These are phyloP conservation scores for Psilocybe sp. DNA, from an alignment of 768 basidiomycete species.

Conservation along the genomic window DNA sequence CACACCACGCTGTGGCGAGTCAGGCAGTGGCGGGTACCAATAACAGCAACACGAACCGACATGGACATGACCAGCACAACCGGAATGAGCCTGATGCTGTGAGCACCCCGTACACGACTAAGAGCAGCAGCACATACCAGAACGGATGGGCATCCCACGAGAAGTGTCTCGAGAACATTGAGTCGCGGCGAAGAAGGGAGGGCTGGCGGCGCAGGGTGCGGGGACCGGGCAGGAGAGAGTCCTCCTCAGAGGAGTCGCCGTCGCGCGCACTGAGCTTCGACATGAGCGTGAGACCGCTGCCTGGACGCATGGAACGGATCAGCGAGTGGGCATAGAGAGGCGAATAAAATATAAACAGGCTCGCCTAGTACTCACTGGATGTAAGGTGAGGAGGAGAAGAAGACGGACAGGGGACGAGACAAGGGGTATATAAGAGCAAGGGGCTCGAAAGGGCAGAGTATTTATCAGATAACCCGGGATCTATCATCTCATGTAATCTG, in stretches of 20 bases:
- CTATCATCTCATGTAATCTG: too few species aligned
- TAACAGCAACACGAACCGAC: conserved; percentile 45
- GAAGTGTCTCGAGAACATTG: conserved; percentile 1
- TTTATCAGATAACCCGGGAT: too few species aligned
- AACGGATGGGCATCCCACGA: conserved; percentile 36
- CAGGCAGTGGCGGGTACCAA: not conserved
- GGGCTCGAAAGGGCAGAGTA: too few species aligned
- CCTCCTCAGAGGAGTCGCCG: conserved; percentile 14
- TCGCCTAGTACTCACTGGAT: too few species aligned
- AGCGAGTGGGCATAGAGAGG: too few species aligned
- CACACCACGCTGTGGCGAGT: conserved; percentile 60
- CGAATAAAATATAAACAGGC: too few species aligned
- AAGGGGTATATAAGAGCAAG: too few species aligned
- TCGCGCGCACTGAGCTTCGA: not conserved
- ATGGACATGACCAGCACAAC: conserved; percentile 65
- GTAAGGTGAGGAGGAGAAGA: too few species aligned
- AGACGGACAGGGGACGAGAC: too few species aligned
- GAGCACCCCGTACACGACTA: conserved; percentile 5
- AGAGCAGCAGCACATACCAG: conserved; percentile 32
- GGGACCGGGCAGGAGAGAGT: conserved; percentile 13
- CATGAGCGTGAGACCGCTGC: too few species aligned
- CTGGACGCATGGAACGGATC: too few species aligned
- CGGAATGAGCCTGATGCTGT: conserved; percentile 59
- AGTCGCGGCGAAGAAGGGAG: conserved; percentile 2
- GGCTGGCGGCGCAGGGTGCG: not conserved